Base-by-base conservation (phyloP, 257 asterid species). In the Fraxinus pennsylvanica region DNA sequence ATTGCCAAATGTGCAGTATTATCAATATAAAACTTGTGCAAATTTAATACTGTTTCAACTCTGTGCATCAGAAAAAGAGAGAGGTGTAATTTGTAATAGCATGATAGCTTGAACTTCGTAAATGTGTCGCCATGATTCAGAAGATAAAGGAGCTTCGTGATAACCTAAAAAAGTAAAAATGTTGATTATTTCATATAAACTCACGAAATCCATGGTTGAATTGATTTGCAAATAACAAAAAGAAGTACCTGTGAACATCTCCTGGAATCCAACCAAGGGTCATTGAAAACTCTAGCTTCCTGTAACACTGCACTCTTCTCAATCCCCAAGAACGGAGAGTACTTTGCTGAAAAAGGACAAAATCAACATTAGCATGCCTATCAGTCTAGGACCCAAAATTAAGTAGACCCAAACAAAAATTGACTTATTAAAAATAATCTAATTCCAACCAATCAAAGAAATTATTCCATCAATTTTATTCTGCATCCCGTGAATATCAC, bases 231-330 rank as follows among this genome's bases (percentile, higher is more conserved):
- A 25, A 73, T 13, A 70, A 10, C 74, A 83, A 54, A 65, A 63
- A 73, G 29, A 72, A 57, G 71, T 54, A 92, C 99, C 94, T 96
- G 97, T 3, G 98, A 93, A 74, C 99, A 96, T 90, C 95, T 89
- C 84, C 97, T 90, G 63, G 97, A 88, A 87, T 96, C 99, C 85
- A 96, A 79, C 83, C 94, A 98, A 83, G 99, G 98, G 81, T 96
- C 98, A 82, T 96, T 90, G 82, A 96, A 96, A 71, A 96, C 98
- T 87, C 98, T 90, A 72, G 98, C 98, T 83, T 96, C 99, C 89
- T 96, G 99, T 71, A 96, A 88, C 36, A 96, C 99, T 15, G 97
- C 97, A 77, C 99, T 98, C 92, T 96, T 96, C 89, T 96, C 99
- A 83, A 96, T 93, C 89, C 99, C 98, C 84, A 86, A 70, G 86